Base-by-base conservation (phyloP, 2,329 filamentous ascomycete genomes). In the Seiridium cupressi region DNA sequence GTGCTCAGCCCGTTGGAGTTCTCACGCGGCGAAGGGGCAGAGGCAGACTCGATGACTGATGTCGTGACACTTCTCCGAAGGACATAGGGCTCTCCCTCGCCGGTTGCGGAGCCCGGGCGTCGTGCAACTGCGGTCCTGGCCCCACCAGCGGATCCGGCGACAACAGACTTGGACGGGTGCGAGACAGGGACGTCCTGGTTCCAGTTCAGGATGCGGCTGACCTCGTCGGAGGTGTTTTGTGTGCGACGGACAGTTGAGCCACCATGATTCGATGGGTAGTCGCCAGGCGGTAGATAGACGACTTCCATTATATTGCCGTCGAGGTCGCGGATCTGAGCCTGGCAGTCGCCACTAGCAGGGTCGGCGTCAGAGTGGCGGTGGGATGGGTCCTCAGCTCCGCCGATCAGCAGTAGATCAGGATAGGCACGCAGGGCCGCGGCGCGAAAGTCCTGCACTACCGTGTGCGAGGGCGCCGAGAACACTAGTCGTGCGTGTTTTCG, bases 271-370 rank as follows among this genome's bases (percentile, higher is more conserved):
- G 74, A 64, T 34, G 73, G 66, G 55, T 78, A 76, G 40, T 73
- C 73, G 46, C 68, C 65, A 44, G 72, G 70, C 10, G 73, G 72
- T 7, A 80, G 79, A 72, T 87, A 90, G 55, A 93, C 85, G 36
- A 91, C 89, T 70, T 95, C 91, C 71, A 96, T 87, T 66, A 84
- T 90, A 77, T 96, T 96, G 55, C 91, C 91, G 76, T 96, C 92
- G 58, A 91, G 83, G 74, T 96, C 92, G 62, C 87, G 83, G 46
- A 92, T 87, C 81, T 77, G 85, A 79, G 74, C 84, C 76, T 69
- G 73, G 65, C 67, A 74, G 63, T 75, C 76, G 65, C 71, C 73
- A 70, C 68, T 69, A 63, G 59, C 38, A 35, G 63, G 46, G 34
- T 65, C 68, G n/a, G 66, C 56, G 49, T 58, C 60, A 57, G 65